Evolutionary conservation across 495 filamentous ascomycete species (phyloP).

Genomic region (Hypoxylon fragiforme): DNA sequence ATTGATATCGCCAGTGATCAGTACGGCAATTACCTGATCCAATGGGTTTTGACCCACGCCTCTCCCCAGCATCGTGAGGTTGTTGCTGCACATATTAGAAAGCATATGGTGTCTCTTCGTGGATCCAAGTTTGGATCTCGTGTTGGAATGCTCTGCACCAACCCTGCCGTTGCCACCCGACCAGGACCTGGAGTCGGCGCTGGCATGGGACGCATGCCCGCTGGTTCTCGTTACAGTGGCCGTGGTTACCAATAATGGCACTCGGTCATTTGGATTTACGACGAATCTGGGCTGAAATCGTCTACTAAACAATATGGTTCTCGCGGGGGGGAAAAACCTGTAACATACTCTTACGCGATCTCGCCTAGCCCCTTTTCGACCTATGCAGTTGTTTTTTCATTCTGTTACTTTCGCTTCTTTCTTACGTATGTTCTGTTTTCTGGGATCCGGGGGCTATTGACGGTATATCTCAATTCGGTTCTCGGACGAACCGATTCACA

Average conservation of each 20-base stretch:
- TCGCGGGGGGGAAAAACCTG: slow-evolving; percentile 19
- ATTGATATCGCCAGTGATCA: slow-evolving; percentile 99
- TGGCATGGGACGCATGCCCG: slow-evolving; percentile 60
- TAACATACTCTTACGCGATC: slow-evolving; percentile 20
- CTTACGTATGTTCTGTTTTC: slow-evolving; percentile 36
- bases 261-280: slow-evolving; percentile 10
- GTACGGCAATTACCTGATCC: slow-evolving; percentile 97
- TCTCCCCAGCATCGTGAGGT: slow-evolving; percentile 86
- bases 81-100: slow-evolving; percentile 90
- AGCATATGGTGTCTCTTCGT: slow-evolving; percentile 98
- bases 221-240: slow-evolving; percentile 53
- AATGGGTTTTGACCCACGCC: slow-evolving; percentile 91
- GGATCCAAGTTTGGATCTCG: slow-evolving; percentile 98
- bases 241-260: slow-evolving; percentile 53
- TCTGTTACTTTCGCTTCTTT: slow-evolving; percentile 39
- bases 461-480: slow-evolving; percentile 38
- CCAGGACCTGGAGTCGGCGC: slow-evolving; percentile 76
- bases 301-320: slow-evolving; percentile 10
- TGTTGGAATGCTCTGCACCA: slow-evolving; percentile 98
- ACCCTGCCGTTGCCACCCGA: slow-evolving; percentile 81
- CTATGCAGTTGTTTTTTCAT: slow-evolving; percentile 29
- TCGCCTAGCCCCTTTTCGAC: slow-evolving; percentile 1
- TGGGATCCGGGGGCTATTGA: slow-evolving; percentile 30
- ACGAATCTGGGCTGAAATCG: slow-evolving; percentile 20
- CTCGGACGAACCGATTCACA: slow-evolving; percentile 35